Conservation (phyloP, 495 filamentous ascomycete genomes). For the Diplogelasinospora grovesii region DNA sequence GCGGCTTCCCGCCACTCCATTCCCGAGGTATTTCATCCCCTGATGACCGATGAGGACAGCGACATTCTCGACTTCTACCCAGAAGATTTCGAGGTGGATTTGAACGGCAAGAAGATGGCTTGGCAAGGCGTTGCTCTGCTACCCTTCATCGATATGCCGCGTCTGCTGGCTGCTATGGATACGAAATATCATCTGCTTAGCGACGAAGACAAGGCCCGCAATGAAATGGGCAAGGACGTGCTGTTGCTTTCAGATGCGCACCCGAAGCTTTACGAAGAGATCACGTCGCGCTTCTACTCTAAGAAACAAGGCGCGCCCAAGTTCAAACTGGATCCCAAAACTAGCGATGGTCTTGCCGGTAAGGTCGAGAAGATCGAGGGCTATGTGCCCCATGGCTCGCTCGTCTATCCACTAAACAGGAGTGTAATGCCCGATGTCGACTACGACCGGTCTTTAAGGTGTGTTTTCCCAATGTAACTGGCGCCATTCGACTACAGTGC, state of each 20-base stretch:
- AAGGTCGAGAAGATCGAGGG: slow-evolving; percentile 70
- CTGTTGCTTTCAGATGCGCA: slow-evolving; percentile 79
- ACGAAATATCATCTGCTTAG: slow-evolving; percentile 74
- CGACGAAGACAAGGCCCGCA: slow-evolving; percentile 70
- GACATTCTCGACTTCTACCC: slow-evolving; percentile 98
- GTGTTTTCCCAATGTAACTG: slow-evolving; percentile 22
- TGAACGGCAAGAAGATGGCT: slow-evolving; percentile 97
- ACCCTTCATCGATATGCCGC: slow-evolving; percentile 91
- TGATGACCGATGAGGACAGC: slow-evolving; percentile 83
- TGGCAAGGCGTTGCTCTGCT: slow-evolving; percentile 95
- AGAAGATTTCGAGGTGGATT: slow-evolving; percentile 82
- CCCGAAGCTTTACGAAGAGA: slow-evolving; percentile 67
- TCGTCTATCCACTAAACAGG: slow-evolving; percentile 53
- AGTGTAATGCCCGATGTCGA: slow-evolving; percentile 69
- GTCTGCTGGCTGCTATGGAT: slow-evolving; percentile 75
- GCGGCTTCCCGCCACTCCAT: slow-evolving; percentile 89
- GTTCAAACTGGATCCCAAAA: slow-evolving; percentile 61
- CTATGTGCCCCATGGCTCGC: slow-evolving; percentile 65
- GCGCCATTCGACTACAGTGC: not conserved
- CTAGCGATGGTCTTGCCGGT: slow-evolving; percentile 76
- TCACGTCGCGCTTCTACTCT: slow-evolving; percentile 78
- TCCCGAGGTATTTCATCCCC: slow-evolving; percentile 71
- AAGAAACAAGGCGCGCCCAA: slow-evolving; percentile 66
- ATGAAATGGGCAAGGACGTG: slow-evolving; percentile 71
- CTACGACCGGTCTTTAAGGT: slow-evolving; percentile 79